A percentile compares a stretch with the other conserved stretches of the same genome.
Evolutionary conservation across 2,329 filamentous ascomycete genomes (phyloP).

Genomic region (Lasiodiplodia citricola): DNA sequence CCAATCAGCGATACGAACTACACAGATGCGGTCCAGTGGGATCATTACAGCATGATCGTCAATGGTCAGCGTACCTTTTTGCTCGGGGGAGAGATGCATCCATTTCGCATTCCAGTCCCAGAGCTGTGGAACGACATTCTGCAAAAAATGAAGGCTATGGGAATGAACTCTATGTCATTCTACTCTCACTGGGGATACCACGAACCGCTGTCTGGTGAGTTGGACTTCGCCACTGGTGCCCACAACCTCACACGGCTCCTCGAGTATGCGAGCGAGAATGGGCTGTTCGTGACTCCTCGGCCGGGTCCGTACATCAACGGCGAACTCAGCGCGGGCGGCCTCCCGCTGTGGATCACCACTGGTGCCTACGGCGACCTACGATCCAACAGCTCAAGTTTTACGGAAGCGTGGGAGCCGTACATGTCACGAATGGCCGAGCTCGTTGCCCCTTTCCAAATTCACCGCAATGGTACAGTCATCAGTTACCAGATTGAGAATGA

Average conservation of each 20-base stretch:
- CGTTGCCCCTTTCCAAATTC: slow-evolving; percentile 59
- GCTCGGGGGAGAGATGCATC: slow-evolving; percentile 62
- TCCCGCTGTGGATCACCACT: slow-evolving; percentile 67
- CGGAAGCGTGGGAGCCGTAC: slow-evolving; percentile 60
- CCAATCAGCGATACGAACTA: slow-evolving; percentile 56
- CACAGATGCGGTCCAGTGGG: slow-evolving; percentile 58
- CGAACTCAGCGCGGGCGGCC: slow-evolving; percentile 66
- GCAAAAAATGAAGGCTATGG: slow-evolving; percentile 58
- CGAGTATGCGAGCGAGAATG: slow-evolving; percentile 59
- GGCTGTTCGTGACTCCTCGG: slow-evolving; percentile 61
- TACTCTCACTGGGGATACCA: slow-evolving; percentile 59
- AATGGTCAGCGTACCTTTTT: slow-evolving; percentile 58
- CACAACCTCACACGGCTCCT: slow-evolving; percentile 60
- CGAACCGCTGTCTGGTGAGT: slow-evolving; percentile 48
- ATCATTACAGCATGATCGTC: slow-evolving; percentile 59
- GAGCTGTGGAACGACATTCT: slow-evolving; percentile 57
- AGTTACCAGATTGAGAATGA: slow-evolving; percentile 66
- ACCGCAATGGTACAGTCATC: slow-evolving; percentile 62
- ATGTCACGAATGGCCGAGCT: slow-evolving; percentile 58
- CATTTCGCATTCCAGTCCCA: slow-evolving; percentile 57
- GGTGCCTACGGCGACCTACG: slow-evolving; percentile 63
- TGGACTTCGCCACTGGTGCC: slow-evolving; percentile 59
- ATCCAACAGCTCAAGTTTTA: slow-evolving; percentile 59
- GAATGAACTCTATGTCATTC: slow-evolving; percentile 55
- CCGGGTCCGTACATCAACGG: slow-evolving; percentile 69